phyloP scores from a whole-genome alignment of 2,329 filamentous ascomycete genomes.

The Ophiocordyceps camponoti-floridani region DNA sequence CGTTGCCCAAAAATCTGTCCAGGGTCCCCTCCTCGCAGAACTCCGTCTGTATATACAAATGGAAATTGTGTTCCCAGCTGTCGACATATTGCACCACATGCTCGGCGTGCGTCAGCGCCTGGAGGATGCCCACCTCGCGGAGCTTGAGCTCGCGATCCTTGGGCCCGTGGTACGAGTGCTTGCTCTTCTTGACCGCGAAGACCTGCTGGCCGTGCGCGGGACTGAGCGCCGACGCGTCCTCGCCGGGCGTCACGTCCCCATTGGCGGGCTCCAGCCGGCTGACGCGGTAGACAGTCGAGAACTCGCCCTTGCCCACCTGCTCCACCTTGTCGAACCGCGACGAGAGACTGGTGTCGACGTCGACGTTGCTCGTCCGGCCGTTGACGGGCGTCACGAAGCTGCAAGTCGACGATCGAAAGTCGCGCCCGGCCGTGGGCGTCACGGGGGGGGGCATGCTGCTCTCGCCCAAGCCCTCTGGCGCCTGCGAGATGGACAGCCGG shows the following conservation, averaged over 20 bases:
- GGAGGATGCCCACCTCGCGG: constrained; percentile 66
- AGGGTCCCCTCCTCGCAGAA: constrained; percentile 90
- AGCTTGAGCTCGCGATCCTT: constrained; percentile 72
- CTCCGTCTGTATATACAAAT: constrained; percentile 94
- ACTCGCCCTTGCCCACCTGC: constrained; percentile 72
- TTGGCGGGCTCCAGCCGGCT: constrained; percentile 19
- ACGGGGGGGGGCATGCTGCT: constrained; percentile 38
- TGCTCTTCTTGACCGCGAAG: constrained; percentile 89
- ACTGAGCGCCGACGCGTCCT: constrained; percentile 25
- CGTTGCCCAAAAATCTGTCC: constrained; percentile 65
- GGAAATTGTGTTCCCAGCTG: constrained; percentile 70
- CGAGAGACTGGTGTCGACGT: constrained; percentile 52
- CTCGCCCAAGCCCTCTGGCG: constrained; percentile 18
- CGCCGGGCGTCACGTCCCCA: constrained; percentile 28
- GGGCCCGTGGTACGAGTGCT: constrained; percentile 57
- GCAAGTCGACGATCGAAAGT: constrained; percentile 29
- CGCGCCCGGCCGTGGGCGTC: constrained; percentile 55
- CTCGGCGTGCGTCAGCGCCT: constrained; percentile 59
- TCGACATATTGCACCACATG: constrained; percentile 74
- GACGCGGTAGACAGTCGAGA: constrained; percentile 81
- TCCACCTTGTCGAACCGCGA: constrained; percentile 68
- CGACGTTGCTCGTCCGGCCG: constrained; percentile 48
- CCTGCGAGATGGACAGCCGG: constrained; percentile 62
- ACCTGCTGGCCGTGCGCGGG: constrained; percentile 37
- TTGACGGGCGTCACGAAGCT: constrained; percentile 52